phyloP scores from a whole-genome alignment of 2,329 filamentous ascomycete genomes.

The Cercospora canescens region DNA sequence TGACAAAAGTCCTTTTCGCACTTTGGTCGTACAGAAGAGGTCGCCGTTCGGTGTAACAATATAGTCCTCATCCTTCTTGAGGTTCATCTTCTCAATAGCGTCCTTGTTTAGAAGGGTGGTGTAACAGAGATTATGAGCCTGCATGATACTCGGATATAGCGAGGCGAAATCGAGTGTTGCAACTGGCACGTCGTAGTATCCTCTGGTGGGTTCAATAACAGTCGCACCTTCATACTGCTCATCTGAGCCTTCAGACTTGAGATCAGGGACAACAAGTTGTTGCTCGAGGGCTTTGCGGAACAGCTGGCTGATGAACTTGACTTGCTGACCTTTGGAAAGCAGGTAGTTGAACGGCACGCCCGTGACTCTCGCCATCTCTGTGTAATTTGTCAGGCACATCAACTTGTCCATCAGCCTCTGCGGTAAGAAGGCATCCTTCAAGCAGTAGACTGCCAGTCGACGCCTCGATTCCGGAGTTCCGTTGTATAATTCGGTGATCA shows the following conservation, averaged over 20 bases:
- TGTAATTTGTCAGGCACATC: constrained; percentile 98
- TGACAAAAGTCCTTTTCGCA: constrained; percentile 86
- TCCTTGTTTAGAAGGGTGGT: constrained; percentile 84
- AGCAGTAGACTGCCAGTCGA: constrained; percentile 88
- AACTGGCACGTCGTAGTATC: constrained; percentile 92
- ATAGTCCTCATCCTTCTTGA: constrained; percentile 91
- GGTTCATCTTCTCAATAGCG: constrained; percentile 70
- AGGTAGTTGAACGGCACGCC: constrained; percentile 97
- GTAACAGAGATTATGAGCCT: constrained; percentile 97
- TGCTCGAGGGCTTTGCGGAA: constrained; percentile 94
- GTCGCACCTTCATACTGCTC: constrained; percentile 98
- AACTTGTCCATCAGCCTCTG: constrained; percentile 95
- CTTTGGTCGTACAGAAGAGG: constrained; percentile 83
- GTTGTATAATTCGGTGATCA: constrained; percentile 98
- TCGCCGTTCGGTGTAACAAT: constrained; percentile 95
- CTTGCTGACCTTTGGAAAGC: constrained; percentile 87
- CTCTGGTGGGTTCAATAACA: constrained; percentile 91
- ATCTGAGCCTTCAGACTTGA: constrained; percentile 67
- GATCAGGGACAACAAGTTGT: constrained; percentile 89
- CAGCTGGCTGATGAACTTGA: constrained; percentile 96
- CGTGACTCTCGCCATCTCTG: constrained; percentile 99
- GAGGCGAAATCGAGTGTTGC: constrained; percentile 98
- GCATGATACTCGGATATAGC: constrained; percentile 97
- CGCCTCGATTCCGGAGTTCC: constrained; percentile 90
- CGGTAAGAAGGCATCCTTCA: constrained; percentile 96